phyloP scores from a whole-genome alignment of 2,329 filamentous ascomycete species.

The Ascochyta koolunga region DNA sequence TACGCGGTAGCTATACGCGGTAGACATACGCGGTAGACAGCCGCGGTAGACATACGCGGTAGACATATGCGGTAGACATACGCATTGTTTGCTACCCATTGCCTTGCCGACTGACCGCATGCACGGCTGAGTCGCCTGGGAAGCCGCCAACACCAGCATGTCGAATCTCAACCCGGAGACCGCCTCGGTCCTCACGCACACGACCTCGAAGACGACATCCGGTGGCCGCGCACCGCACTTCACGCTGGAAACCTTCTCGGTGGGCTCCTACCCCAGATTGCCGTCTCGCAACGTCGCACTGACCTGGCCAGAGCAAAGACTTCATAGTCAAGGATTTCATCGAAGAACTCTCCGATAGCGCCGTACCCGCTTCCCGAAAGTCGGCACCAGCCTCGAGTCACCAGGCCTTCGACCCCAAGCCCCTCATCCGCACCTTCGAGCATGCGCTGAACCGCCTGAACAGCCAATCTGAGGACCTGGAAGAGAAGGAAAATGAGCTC shows the following conservation, averaged over 20 bases:
- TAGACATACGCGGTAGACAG: too few relatives aligned
- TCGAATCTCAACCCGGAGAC: constrained; percentile 48
- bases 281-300: constrained; percentile 5
- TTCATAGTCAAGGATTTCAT: constrained; percentile 99
- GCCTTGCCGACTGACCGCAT: background rate
- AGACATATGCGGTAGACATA: too few relatives aligned
- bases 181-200: constrained; percentile 50
- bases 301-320: constrained; percentile 60
- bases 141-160: constrained; percentile 30
- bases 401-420: constrained; percentile 85
- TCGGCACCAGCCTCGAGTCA: constrained; percentile 63
- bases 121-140: background rate
- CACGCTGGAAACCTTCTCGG: constrained; percentile 75
- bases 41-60: constrained; percentile 21
- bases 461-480: constrained; percentile 79
- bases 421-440: constrained; percentile 94
- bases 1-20: too few relatives aligned
- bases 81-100: constrained; percentile 11
- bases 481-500: constrained; percentile 88
- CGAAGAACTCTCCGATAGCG: constrained; percentile 86
- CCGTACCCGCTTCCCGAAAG: constrained; percentile 77
- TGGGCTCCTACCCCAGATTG: constrained; percentile 19
- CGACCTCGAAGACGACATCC: constrained; percentile 47
- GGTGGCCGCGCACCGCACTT: constrained; percentile 75
- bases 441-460: constrained; percentile 72